These are phyloP conservation scores for Pelagomonas calceolata DNA, from an alignment of 108 stramenopile species.

Conservation along the genomic window DNA sequence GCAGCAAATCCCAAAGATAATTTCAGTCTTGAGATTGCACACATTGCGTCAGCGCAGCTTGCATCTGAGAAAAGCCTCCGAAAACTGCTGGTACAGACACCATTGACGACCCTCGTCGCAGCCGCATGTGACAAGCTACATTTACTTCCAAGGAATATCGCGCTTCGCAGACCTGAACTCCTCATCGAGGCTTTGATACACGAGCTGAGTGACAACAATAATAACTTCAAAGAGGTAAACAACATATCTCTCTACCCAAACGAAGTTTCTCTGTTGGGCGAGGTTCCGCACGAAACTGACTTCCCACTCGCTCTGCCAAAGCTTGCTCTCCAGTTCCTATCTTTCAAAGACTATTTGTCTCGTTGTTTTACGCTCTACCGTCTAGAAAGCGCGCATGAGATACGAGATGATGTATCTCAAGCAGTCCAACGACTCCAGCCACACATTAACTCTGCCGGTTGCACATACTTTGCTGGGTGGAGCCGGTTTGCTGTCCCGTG, in stretches of 20 bases:
- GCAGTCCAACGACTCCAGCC: conserved; percentile 47
- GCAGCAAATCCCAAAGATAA: not conserved
- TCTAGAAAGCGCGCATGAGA: conserved; percentile 81
- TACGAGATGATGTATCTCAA: conserved; percentile 75
- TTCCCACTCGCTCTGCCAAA: conserved; percentile 74
- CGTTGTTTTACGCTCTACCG: conserved; percentile 78
- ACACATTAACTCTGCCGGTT: not conserved
- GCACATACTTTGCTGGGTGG: conserved; percentile 36
- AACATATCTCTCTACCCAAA: conserved; percentile 73
- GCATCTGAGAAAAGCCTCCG: not conserved
- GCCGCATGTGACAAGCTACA: no score
- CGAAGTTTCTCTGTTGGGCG: conserved; percentile 78
- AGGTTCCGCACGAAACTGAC: no score
- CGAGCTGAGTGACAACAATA: not conserved
- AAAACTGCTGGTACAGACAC: conserved; percentile 35
- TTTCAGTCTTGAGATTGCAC: not conserved
- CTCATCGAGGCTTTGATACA: conserved; percentile 48
- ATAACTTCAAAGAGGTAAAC: conserved; percentile 11
- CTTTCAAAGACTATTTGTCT: conserved; percentile 73
- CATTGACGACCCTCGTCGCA: not conserved
- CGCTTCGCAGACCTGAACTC: conserved; percentile 15
- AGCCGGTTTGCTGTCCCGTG: conserved; percentile 34
- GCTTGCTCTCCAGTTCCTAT: conserved; percentile 73
- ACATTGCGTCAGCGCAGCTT: not conserved
- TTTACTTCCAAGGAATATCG: no score